Base-by-base conservation (phyloP, 306 rosid genomes). In the Vigna hirtella region DNA sequence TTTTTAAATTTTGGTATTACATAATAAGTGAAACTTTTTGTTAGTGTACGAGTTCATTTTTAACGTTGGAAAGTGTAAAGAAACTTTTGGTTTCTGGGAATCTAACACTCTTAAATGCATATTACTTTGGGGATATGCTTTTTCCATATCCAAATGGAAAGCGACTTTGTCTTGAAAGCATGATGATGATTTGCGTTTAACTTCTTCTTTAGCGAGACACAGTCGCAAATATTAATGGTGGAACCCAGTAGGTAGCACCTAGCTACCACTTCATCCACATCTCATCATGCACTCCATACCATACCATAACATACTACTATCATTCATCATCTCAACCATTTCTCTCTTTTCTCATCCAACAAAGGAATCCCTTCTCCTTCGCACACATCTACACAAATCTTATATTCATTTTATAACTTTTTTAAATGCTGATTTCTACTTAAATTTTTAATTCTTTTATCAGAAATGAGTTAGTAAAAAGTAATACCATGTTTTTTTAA, bases 241-340 rank as follows among this genome's bases (percentile, higher is more conserved):
- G 38, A 55, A 38, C 50, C 51, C 12, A n/a, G 70, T 16, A n/a
- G 28, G 2, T 34, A 72, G 22, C 63, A 32, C 16, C 66, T 28
- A 59, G 11, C 5, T 28, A 14, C 9, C 18, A 20, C 20, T 72
- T 72, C 36, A 12, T 53, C 53, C 51, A 36, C 77, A 55, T 72
- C 52, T 72, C 22, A 70, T 69, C 1, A 24, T 57, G 36, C 36
- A 49, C 51, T 52, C 30, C 30, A 30, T 50, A 50, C 0, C 24
- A 49, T 40, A 42, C 1, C 24, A 49, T 40, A 42, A 2, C 47
- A 40, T 42, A 42, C 10, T 42, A 32, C 52, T 17, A 30, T 51
- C 77, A 53, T 72, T n/a, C 16, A 72, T 56, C 32, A 55, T 53
- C 13, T 72, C 20, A 18, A 52, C 1, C 77, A 20, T 34, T 38